A percentile compares a stretch with the other conserved stretches of the same genome.
Evolutionary conservation across 352 stramenopile species (phyloP).

Genomic region (Pythium pyrilobum): DNA sequence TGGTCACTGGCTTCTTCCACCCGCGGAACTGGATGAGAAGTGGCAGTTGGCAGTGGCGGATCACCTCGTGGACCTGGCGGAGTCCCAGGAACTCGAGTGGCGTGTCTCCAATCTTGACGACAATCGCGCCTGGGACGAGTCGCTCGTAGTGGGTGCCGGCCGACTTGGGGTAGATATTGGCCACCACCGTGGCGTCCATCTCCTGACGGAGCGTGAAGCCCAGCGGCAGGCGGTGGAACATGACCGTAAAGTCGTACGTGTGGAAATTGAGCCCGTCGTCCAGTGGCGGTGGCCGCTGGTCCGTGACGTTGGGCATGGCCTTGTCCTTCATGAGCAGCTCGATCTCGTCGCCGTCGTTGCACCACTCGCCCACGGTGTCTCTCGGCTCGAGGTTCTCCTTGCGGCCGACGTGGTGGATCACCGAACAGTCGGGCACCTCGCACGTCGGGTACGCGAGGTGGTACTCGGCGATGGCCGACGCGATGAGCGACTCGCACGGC

Average conservation of each 20-base stretch:
- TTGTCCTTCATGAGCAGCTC: slow-evolving; percentile 42
- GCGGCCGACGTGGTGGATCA: slow-evolving; percentile 60
- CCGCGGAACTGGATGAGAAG: slow-evolving; percentile 64
- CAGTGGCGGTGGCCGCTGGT: background rate
- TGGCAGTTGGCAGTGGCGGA: slow-evolving; percentile 68
- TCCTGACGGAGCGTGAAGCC: slow-evolving; percentile 84
- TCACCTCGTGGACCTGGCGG: slow-evolving; percentile 80
- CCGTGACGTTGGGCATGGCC: background rate
- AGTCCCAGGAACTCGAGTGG: slow-evolving; percentile 56
- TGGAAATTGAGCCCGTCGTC: slow-evolving; percentile 19
- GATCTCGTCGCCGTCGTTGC: slow-evolving; percentile 49
- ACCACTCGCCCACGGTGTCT: slow-evolving; percentile 48
- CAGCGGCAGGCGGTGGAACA: slow-evolving; percentile 82
- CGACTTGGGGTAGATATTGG: slow-evolving; percentile 81
- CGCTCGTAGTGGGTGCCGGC: slow-evolving; percentile 69
- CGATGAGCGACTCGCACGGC: slow-evolving; percentile 67
- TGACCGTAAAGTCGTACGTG: slow-evolving; percentile 60
- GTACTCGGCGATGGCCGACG: slow-evolving; percentile 59
- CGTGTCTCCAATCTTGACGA: slow-evolving; percentile 67
- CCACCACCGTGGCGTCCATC: slow-evolving; percentile 68
- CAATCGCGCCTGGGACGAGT: slow-evolving; percentile 56
- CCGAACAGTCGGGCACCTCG: slow-evolving; percentile 72
- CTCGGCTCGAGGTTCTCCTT: slow-evolving; percentile 45
- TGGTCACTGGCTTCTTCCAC: slow-evolving; percentile 23
- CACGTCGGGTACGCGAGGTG: slow-evolving; percentile 42